A percentile compares a stretch with the other conserved stretches of the same genome.
Evolutionary conservation across 2,329 filamentous ascomycete species (phyloP).

Genomic region (Fusarium chlamydosporum): DNA sequence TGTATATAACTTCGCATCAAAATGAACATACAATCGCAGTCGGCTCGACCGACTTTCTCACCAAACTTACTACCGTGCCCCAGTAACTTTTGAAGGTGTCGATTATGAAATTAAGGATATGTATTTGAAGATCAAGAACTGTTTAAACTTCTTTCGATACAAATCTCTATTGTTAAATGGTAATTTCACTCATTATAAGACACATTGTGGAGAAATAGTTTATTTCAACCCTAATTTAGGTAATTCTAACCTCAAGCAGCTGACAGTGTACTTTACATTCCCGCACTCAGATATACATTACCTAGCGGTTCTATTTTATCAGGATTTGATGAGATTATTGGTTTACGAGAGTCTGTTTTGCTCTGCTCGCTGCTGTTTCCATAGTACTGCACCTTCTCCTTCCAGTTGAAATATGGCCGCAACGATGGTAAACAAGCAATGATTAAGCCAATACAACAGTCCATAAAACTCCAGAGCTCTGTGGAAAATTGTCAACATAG

Average conservation of each 20-base stretch:
- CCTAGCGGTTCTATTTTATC: background rate
- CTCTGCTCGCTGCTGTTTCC: conserved; percentile 5
- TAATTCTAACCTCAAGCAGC: background rate
- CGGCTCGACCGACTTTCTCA: background rate
- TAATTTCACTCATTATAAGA: too few relatives aligned
- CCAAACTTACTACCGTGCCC: accelerated
- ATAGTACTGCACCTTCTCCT: conserved; percentile 14
- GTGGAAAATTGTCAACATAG: accelerated
- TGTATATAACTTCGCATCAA: conserved; percentile 19
- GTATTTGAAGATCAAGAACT: too few relatives aligned
- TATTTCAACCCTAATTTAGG: background rate
- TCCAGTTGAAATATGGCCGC: conserved; percentile 20
- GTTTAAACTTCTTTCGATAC: too few relatives aligned
- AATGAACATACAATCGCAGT: conserved; percentile 18
- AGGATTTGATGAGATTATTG: background rate
- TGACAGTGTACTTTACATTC: background rate
- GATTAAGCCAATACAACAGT: conserved; percentile 15
- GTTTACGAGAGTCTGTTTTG: background rate
- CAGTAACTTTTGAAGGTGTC: background rate
- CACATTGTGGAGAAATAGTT: accelerated
- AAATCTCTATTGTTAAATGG: too few relatives aligned
- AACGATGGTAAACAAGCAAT: conserved; percentile 30
- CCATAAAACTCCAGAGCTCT: conserved; percentile 30
- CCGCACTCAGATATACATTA: conserved; percentile 7
- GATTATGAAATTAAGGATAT: too few relatives aligned